Percentiles rank a stretch among this genome's conserved stretches.
phyloP scores from a whole-genome alignment of 352 stramenopile species.

The Pythium brachiatum region DNA sequence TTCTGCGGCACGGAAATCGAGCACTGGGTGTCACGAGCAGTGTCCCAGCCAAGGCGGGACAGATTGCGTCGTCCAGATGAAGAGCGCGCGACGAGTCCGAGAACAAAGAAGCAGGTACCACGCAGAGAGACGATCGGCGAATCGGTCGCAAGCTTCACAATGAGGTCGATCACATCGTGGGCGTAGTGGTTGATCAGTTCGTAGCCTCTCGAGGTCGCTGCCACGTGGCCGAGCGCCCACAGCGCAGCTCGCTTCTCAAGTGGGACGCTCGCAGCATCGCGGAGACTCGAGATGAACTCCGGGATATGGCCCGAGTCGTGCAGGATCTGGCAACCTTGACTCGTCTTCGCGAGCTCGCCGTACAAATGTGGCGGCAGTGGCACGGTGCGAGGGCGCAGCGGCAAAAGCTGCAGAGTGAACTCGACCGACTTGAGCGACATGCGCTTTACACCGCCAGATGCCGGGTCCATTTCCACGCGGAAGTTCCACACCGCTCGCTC shows the following conservation, averaged over 20 bases:
- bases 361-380: conserved; percentile 83
- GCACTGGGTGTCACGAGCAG: conserved; percentile 59
- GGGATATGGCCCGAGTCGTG: conserved; percentile 77
- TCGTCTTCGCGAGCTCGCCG: conserved; percentile 84
- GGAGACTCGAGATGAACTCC: conserved; percentile 79
- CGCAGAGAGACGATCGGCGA: conserved; percentile 81
- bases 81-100: conserved; percentile 74
- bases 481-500: conserved; percentile 89
- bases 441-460: conserved; percentile 61
- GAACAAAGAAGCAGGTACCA: conserved; percentile 85
- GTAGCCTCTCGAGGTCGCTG: conserved; percentile 72
- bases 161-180: conserved; percentile 80
- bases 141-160: conserved; percentile 84
- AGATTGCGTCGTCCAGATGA: conserved; percentile 57
- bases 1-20: conserved; percentile 84
- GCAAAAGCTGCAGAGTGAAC: conserved; percentile 84
- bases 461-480: conserved; percentile 80
- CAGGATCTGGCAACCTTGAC: conserved; percentile 75
- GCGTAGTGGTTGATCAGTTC: conserved; percentile 80
- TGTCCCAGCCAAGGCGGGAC: conserved; percentile 75
- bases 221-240: conserved; percentile 83
- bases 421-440: conserved; percentile 87
- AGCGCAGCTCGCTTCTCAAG: conserved; percentile 84
- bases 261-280: conserved; percentile 76
- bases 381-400: conserved; percentile 72